Percentiles rank a stretch among this genome's conserved stretches.
These are phyloP conservation scores for Ophiostoma ips DNA, from an alignment of 2,329 filamentous ascomycete genomes.

Conservation along the genomic window DNA sequence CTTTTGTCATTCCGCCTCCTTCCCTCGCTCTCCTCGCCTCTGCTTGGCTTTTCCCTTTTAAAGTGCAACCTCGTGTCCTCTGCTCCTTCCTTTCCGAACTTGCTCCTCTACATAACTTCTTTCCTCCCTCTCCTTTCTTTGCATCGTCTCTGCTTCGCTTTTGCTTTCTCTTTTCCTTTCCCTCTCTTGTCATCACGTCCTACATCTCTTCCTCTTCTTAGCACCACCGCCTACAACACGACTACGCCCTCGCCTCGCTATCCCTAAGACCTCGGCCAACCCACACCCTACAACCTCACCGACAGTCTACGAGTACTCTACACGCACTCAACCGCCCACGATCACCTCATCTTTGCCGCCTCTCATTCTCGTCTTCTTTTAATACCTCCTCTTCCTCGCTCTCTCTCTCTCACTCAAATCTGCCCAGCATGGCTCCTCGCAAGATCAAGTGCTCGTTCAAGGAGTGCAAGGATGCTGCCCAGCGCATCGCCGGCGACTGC, in stretches of 20 bases:
- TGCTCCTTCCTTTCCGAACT: not conserved
- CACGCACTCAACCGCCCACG: too few species aligned
- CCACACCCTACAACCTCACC: too few species aligned
- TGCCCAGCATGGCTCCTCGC: slow-evolving; percentile 47
- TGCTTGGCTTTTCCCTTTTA: not conserved
- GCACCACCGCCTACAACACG: not conserved
- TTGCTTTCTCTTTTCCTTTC: not conserved
- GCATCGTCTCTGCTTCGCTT: not conserved
- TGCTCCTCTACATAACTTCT: not conserved
- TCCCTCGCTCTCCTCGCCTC: not conserved
- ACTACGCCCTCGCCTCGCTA: not conserved
- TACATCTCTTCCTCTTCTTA: not conserved
- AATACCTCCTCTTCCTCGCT: not conserved
- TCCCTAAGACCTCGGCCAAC: too few species aligned
- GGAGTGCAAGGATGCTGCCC: slow-evolving; percentile 74
- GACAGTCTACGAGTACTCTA: too few species aligned
- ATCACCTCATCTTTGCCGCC: too few species aligned
- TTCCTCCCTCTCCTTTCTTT: not conserved
- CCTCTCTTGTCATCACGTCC: not conserved
- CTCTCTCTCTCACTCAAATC: not conserved
- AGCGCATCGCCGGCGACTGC: slow-evolving; percentile 93
- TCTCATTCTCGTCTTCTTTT: too few species aligned
- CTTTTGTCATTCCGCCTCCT: not conserved
- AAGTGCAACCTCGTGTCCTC: not conserved
- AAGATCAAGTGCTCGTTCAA: slow-evolving; percentile 80